These are phyloP conservation scores for Agrocybe chaxingu DNA, from an alignment of 768 basidiomycete species.

Conservation along the genomic window DNA sequence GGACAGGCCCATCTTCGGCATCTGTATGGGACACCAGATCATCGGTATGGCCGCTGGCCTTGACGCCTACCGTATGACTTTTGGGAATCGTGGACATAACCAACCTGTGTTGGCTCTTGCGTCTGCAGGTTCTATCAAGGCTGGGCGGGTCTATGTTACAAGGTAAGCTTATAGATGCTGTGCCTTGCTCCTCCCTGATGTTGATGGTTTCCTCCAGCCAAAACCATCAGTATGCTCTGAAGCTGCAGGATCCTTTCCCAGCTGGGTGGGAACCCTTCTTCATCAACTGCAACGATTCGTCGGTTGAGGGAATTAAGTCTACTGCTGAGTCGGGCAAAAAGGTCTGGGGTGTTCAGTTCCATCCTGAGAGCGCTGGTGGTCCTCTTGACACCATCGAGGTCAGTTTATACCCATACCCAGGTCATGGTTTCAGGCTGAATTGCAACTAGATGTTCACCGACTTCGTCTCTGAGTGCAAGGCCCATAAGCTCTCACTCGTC, in stretches of 20 bases:
- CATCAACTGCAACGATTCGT: slow-evolving; percentile 99
- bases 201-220: slow-evolving; percentile 44
- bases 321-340: slow-evolving; percentile 85
- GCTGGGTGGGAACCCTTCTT: slow-evolving; percentile 98
- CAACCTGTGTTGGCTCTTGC: slow-evolving; percentile 96
- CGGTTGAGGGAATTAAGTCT: slow-evolving; percentile 97
- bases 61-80: slow-evolving; percentile 97
- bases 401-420: slow-evolving; percentile 17
- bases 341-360: slow-evolving; percentile 99
- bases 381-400: slow-evolving; percentile 98
- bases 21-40: slow-evolving; percentile 99
- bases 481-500: slow-evolving; percentile 39
- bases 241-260: slow-evolving; percentile 92
- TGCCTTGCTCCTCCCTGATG: neutral
- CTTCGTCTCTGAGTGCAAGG: slow-evolving; percentile 79
- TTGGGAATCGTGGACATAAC: slow-evolving; percentile 99
- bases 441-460: slow-evolving; percentile 84
- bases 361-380: slow-evolving; percentile 98
- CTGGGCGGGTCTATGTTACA: slow-evolving; percentile 96
- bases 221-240: slow-evolving; percentile 99
- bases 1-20: slow-evolving; percentile 93
- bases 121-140: slow-evolving; percentile 89
- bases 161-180: slow-evolving; percentile 43
- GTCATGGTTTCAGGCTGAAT: slow-evolving; percentile 2
- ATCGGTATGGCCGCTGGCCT: slow-evolving; percentile 97